Conservation (phyloP, 2,329 filamentous ascomycete species). For the Verruconis gallopava region DNA sequence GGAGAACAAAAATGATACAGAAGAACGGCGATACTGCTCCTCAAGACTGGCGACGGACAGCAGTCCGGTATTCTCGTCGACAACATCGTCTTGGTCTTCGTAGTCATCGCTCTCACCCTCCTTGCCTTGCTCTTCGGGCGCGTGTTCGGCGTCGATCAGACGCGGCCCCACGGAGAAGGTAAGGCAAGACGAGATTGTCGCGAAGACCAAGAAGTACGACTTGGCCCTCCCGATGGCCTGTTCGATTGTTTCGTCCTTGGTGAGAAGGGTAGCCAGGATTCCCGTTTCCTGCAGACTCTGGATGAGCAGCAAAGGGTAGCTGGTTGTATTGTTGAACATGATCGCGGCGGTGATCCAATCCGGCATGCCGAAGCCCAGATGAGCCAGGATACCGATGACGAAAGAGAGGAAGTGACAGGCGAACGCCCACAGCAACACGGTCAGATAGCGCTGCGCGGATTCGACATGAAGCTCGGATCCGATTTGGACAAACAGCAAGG, state of each 20-base stretch:
- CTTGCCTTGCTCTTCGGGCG: conserved; percentile 15
- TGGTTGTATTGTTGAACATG: conserved; percentile 46
- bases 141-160: conserved; percentile 16
- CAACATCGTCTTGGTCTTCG: conserved; percentile 9
- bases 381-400: conserved; percentile 30
- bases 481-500: conserved; percentile 40
- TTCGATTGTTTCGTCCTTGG: neutral
- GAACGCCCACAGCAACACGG: conserved; percentile 36
- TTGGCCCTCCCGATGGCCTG: conserved; percentile 10
- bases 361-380: conserved; percentile 35
- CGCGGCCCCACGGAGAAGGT: conserved; percentile 11
- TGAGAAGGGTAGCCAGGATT: conserved; percentile 21
- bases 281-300: conserved; percentile 43
- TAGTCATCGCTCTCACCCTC: conserved; percentile 7
- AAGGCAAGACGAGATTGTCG: conserved; percentile 9
- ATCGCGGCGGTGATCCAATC: conserved; percentile 41
- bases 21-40: conserved; percentile 12
- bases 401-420: conserved; percentile 38
- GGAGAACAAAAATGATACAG: conserved; percentile 20
- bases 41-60: neutral
- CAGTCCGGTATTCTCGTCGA: conserved; percentile 14
- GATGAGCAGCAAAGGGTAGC: conserved; percentile 38
- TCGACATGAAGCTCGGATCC: conserved; percentile 37
- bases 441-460: conserved; percentile 35
- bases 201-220: conserved; percentile 10